These are phyloP conservation scores for Fusarium subtropicale DNA, from an alignment of 2,329 filamentous ascomycete genomes.

Conservation along the genomic window DNA sequence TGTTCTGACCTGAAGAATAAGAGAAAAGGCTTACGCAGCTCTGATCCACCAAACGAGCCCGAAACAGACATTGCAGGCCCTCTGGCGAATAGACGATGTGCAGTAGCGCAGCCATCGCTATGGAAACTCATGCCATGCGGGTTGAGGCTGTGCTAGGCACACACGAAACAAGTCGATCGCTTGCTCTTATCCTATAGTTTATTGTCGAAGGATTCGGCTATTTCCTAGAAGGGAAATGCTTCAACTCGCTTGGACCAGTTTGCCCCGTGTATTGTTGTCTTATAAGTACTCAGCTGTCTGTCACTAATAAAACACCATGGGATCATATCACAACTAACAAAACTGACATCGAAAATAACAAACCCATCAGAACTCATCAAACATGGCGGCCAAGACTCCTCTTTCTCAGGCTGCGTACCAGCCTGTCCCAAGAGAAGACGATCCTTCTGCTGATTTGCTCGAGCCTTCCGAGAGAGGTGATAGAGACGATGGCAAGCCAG, in stretches of 20 bases:
- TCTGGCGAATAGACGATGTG: slow-evolving; percentile 18
- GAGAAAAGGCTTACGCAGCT: slow-evolving; percentile 37
- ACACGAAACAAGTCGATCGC: slow-evolving; percentile 16
- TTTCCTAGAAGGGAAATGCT: slow-evolving; percentile 24
- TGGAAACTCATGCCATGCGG: slow-evolving; percentile 22
- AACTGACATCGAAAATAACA: background rate
- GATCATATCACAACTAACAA: background rate
- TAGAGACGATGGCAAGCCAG: slow-evolving; percentile 21
- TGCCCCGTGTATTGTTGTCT: background rate
- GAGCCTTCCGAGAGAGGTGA: slow-evolving; percentile 16
- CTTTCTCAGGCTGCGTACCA: slow-evolving; percentile 22
- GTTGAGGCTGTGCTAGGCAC: slow-evolving; percentile 33
- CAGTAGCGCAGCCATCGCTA: slow-evolving; percentile 10
- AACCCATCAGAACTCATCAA: background rate
- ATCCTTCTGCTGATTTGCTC: slow-evolving; percentile 32
- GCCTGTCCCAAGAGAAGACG: slow-evolving; percentile 37
- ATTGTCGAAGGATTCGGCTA: slow-evolving; percentile 10
- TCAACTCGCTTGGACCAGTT: background rate
- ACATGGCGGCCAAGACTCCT: slow-evolving; percentile 35
- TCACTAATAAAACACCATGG: background rate
- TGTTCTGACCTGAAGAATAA: slow-evolving; percentile 6
- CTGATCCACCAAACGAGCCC: slow-evolving; percentile 25
- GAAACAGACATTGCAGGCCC: slow-evolving; percentile 18
- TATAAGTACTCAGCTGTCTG: slow-evolving; percentile 27
- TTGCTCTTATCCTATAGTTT: background rate